Percentiles rank a stretch among this genome's conserved stretches.
Conservation (phyloP, 768 basidiomycete genomes). For the Podaxis carcinomalis region DNA sequence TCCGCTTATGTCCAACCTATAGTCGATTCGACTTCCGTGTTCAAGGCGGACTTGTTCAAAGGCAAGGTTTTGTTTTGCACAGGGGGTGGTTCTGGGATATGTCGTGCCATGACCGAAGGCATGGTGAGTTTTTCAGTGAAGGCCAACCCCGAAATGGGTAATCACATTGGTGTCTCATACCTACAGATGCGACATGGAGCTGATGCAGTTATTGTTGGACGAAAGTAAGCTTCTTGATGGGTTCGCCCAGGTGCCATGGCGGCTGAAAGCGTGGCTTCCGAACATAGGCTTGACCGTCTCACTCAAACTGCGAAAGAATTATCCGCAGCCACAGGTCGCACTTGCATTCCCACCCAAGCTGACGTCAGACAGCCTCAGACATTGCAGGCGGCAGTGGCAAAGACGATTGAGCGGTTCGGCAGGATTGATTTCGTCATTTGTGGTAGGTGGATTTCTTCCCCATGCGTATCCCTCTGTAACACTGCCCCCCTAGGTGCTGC, state of each 20-base stretch:
- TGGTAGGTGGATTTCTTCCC: constrained; percentile 43
- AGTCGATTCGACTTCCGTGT: constrained; percentile 55
- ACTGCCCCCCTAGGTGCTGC: constrained; percentile 64
- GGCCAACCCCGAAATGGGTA: constrained; percentile 10
- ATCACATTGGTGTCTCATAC: background rate
- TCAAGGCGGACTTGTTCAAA: constrained; percentile 78
- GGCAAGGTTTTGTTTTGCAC: constrained; percentile 91
- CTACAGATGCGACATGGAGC: constrained; percentile 80
- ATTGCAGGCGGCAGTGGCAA: constrained; percentile 69
- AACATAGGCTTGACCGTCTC: constrained; percentile 63
- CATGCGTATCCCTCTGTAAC: background rate
- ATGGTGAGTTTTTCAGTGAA: constrained; percentile 46
- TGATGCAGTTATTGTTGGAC: constrained; percentile 75
- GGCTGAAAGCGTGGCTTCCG: constrained; percentile 5
- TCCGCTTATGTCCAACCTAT: constrained; percentile 39
- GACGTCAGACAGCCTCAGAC: constrained; percentile 81
- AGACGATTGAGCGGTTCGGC: constrained; percentile 74
- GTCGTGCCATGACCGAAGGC: constrained; percentile 80
- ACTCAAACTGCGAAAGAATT: constrained; percentile 68
- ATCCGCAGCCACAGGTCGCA: constrained; percentile 59
- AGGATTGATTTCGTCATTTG: constrained; percentile 94
- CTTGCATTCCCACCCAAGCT: constrained; percentile 68
- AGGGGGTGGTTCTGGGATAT: constrained; percentile 91
- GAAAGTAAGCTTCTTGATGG: constrained; percentile 56
- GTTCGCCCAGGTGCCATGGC: constrained; percentile 5